Evolutionary conservation across 768 basidiomycete species (phyloP).

Genomic region (Suillus cothurnatus): DNA sequence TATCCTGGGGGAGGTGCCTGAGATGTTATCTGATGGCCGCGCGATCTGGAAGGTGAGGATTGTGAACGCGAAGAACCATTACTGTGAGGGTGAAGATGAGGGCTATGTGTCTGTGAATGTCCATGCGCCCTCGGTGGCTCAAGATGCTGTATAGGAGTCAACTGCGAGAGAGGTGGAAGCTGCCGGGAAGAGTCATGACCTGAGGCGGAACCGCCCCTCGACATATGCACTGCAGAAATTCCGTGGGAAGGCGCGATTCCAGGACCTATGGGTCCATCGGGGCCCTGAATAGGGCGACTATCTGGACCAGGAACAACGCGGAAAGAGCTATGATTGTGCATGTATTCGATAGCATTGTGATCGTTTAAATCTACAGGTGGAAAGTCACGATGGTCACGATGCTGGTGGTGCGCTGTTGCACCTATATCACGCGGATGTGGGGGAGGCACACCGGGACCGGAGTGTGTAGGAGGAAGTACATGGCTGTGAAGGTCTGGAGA

Average conservation of each 20-base stretch:
- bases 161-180: conserved; percentile 49
- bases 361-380: conserved; percentile 49
- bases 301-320: conserved; percentile 50
- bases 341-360: conserved; percentile 50
- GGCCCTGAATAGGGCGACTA: conserved; percentile 48
- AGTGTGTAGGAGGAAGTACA: conserved; percentile 33
- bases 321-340: conserved; percentile 48
- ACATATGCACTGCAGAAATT: conserved; percentile 41
- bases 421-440: conserved; percentile 31
- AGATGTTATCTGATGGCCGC: conserved; percentile 44
- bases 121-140: conserved; percentile 35
- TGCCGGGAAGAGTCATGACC: conserved; percentile 48
- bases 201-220: conserved; percentile 43
- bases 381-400: conserved; percentile 40
- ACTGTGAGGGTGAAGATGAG: conserved; percentile 44
- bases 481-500: conserved; percentile 53
- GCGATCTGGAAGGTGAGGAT: conserved; percentile 51
- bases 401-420: conserved; percentile 24
- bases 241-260: conserved; percentile 40
- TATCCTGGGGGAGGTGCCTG: conserved; percentile 33
- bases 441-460: conserved; percentile 38
- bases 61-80: conserved; percentile 48
- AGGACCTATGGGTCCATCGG: conserved; percentile 53
- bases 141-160: conserved; percentile 47
- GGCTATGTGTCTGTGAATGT: conserved; percentile 41